Evolutionary conservation across 352 stramenopile species (phyloP).

Genomic region (Globisporangium emineosum): DNA sequence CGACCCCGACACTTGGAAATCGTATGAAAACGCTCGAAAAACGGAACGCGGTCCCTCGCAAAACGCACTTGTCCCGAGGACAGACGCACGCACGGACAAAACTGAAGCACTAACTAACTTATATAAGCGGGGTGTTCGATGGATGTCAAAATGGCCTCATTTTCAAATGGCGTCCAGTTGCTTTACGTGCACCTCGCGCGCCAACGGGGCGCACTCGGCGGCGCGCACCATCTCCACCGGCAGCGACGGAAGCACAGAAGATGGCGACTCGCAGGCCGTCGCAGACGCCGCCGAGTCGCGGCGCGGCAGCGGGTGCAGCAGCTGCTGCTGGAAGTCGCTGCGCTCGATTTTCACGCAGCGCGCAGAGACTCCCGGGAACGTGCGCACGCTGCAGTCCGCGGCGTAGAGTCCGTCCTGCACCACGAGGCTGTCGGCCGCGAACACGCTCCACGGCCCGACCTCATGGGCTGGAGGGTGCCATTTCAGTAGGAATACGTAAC

Average conservation of each 20-base stretch:
- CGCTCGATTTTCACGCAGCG: constrained; percentile 34
- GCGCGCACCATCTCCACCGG: background rate
- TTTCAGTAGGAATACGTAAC: background rate
- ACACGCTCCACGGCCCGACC: constrained; percentile 30
- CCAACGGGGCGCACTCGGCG: background rate
- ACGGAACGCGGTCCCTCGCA: no score
- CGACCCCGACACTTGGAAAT: no score
- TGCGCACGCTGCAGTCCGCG: constrained; percentile 36
- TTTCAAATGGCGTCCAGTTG: background rate
- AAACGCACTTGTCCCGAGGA: no score
- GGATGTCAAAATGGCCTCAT: no score
- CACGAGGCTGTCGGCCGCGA: constrained; percentile 40
- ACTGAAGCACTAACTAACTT: no score
- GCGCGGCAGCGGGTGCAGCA: constrained; percentile 30
- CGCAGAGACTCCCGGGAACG: constrained; percentile 19
- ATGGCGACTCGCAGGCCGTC: background rate
- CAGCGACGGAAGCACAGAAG: background rate
- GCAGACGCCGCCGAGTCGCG: constrained; percentile 22
- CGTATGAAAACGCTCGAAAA: no score
- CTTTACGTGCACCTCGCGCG: background rate
- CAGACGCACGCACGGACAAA: no score
- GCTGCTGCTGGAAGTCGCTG: constrained; percentile 42
- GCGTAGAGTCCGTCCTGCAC: constrained; percentile 37
- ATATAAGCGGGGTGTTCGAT: no score
- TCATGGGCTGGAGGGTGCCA: constrained; percentile 16